Evolutionary conservation across 805 yeast species (phyloP), one percentile per base, ranked within the genome.

Genomic region (Pichia heedii): DNA sequence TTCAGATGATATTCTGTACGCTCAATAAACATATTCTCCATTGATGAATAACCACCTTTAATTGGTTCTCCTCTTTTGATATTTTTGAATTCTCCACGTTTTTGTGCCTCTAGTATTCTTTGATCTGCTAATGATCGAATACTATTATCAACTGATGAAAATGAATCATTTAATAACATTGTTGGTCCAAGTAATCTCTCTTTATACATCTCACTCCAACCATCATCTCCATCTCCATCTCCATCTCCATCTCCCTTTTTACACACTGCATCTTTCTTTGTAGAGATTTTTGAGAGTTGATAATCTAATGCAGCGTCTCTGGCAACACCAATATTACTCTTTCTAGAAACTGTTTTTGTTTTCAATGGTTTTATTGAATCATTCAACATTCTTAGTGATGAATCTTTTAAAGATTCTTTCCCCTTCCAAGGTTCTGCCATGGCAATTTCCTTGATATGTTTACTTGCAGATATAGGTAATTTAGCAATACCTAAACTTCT

Each of bases 1-100:
- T 88, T 88, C 64, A 88, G 61, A 57, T 86, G 85, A 58, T 79
- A 85, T 52, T 81, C 94, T 42, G 78, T 84, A 47, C 73, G 73
- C 59, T 76, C 93, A 45, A 71, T 67, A 60, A 69, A 81, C 37
- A 77, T 81, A 57, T 66, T 76, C 21, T 49, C 50, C 50, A 62
- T 66, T n/a, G 62, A 58, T 41, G 65, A 58, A 38, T 54, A 60
- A 16, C 63, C 69, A 20, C 51, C 52, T 5, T 66, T 64, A 15
- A 81, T 54, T 3, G 80, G 79, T 51, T 74, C 70, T 0, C 95
- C 95, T 45, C 95, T 69, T 0, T 76, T 73, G 5, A 79, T 54
- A 41, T 75, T 73, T 1, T 71, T 61, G 55, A 88, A 88, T 29
- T 74, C 81, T 0, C 96, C 95, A 4, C 80, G 70, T 21, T 70